Percentiles rank a stretch among this genome's conserved stretches.
phyloP scores from a whole-genome alignment of 441 rosid species.

The Heliophila coronopifolia region DNA sequence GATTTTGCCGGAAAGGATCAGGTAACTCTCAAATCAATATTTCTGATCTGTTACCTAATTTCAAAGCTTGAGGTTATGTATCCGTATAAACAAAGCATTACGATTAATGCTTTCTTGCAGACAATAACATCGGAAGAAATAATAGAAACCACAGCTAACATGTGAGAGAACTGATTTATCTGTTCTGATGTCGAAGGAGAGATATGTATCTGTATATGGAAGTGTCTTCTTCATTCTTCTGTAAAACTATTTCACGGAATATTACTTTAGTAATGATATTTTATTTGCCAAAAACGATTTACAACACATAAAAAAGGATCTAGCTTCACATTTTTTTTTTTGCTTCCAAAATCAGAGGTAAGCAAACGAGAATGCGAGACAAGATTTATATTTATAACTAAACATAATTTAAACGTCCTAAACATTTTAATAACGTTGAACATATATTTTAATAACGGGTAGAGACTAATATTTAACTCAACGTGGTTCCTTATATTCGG shows the following conservation, averaged over 20 bases:
- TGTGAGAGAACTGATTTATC: constrained; percentile 27
- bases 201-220: constrained; percentile 20
- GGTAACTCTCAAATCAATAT: constrained; percentile 32
- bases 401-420: too few relatives aligned
- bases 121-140: constrained; percentile 55
- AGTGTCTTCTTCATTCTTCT: constrained; percentile 14
- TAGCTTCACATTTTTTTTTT: not conserved
- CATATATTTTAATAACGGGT: too few relatives aligned
- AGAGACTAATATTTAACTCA: too few relatives aligned
- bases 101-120: constrained; percentile 32
- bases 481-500: too few relatives aligned
- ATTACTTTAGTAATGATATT: constrained; percentile 19
- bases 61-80: not conserved
- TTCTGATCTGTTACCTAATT: not conserved
- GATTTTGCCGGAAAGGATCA: constrained; percentile 90
- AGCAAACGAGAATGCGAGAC: too few relatives aligned
- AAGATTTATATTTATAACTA: too few relatives aligned
- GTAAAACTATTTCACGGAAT: constrained; percentile 22
- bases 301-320: constrained; percentile 3
- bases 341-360: too few relatives aligned
- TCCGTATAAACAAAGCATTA: not conserved
- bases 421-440: too few relatives aligned
- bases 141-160: constrained; percentile 49
- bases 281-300: constrained; percentile 26
- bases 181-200: constrained; percentile 4